Conservation (phyloP, 1,284 basidiomycete species). For the Austroboletus novae-zelandiae region DNA sequence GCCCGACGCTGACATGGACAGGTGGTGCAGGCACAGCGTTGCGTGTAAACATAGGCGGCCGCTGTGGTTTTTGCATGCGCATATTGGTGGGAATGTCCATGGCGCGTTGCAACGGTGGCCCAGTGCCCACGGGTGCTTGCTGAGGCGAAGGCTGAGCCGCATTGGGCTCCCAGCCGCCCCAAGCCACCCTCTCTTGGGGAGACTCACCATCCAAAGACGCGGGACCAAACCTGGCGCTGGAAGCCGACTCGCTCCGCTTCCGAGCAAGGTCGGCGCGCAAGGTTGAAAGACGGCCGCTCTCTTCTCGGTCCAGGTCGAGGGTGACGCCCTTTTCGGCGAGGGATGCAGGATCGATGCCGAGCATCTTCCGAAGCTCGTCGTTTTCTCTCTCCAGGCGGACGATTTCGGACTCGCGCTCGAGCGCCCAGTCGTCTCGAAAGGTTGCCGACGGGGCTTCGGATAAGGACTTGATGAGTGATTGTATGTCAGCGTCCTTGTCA, state of each 20-base stretch:
- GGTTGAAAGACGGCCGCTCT: slow-evolving; percentile 18
- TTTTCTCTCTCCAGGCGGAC: slow-evolving; percentile 80
- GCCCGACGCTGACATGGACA: slow-evolving; percentile 27
- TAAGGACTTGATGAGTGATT: slow-evolving; percentile 42
- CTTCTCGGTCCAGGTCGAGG: slow-evolving; percentile 43
- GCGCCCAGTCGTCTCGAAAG: slow-evolving; percentile 64
- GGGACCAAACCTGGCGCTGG: slow-evolving; percentile 22
- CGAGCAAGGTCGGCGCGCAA: slow-evolving; percentile 22
- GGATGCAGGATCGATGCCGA: slow-evolving; percentile 65
- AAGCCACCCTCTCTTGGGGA: slow-evolving; percentile 19
- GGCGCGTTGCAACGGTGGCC: slow-evolving; percentile 42
- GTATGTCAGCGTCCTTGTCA: slow-evolving; percentile 36
- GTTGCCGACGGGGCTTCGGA: slow-evolving; percentile 24
- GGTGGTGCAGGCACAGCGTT: slow-evolving; percentile 38
- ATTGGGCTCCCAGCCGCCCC: slow-evolving; percentile 32
- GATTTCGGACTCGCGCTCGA: slow-evolving; percentile 84
- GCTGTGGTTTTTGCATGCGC: slow-evolving; percentile 46
- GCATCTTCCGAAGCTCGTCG: slow-evolving; percentile 64
- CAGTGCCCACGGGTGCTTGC: slow-evolving; percentile 27
- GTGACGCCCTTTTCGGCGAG: slow-evolving; percentile 50
- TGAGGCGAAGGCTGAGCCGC: slow-evolving; percentile 19
- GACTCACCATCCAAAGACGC: slow-evolving; percentile 30
- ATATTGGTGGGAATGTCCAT: slow-evolving; percentile 48
- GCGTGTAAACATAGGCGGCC: slow-evolving; percentile 42
- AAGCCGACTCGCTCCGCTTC: slow-evolving; percentile 28